A percentile compares a stretch with the other conserved stretches of the same genome.
These are phyloP conservation scores for Candida tropicalis DNA, from an alignment of 1,139 yeast species.

Conservation along the genomic window DNA sequence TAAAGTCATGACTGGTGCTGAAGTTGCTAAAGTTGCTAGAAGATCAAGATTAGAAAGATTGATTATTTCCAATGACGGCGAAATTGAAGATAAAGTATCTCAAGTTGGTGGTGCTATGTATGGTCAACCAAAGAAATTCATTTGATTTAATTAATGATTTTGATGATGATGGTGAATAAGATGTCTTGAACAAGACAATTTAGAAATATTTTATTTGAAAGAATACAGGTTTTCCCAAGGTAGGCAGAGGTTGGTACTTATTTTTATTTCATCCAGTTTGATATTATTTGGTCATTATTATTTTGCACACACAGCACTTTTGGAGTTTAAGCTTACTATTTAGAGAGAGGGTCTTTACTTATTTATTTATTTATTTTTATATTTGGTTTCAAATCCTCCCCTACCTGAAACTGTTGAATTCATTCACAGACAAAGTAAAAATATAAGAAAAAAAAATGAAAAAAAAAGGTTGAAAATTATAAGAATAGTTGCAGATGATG, in stretches of 20 bases:
- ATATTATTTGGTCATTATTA: background rate
- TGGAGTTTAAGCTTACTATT: background rate
- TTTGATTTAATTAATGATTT: no score
- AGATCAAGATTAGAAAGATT: slow-evolving; percentile 25
- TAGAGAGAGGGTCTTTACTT: background rate
- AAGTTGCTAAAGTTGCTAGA: slow-evolving; percentile 42
- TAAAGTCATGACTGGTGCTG: slow-evolving; percentile 65
- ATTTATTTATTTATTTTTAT: background rate
- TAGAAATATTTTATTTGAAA: background rate
- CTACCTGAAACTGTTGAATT: slow-evolving; percentile 3
- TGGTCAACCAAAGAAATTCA: slow-evolving; percentile 8
- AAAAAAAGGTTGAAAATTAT: background rate
- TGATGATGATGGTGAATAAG: no score
- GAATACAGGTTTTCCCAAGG: slow-evolving; percentile 1
- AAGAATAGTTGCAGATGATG: background rate
- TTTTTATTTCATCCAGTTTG: background rate
- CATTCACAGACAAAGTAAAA: background rate
- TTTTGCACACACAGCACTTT: background rate
- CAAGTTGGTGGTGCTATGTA: slow-evolving; percentile 9
- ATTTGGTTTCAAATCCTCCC: background rate
- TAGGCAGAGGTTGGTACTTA: background rate
- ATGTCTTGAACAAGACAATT: no score
- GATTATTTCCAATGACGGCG: slow-evolving; percentile 5
- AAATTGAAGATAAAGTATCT: slow-evolving; percentile 3
- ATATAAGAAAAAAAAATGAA: background rate